Evolutionary conservation across 768 basidiomycete species (phyloP).

Genomic region (Hericium rajendrae): DNA sequence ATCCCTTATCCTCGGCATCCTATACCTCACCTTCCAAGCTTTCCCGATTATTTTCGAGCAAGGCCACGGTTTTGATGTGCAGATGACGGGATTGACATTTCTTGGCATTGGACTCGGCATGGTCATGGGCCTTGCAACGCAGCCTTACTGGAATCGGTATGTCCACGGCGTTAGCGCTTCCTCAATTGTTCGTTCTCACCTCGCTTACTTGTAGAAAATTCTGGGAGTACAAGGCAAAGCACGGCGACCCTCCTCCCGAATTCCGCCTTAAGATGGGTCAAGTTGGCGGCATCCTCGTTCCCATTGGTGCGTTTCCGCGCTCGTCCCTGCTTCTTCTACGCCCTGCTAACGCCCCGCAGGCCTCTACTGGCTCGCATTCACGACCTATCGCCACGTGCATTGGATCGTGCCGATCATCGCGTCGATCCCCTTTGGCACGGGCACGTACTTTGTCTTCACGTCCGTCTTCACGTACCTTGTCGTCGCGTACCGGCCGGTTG

Average conservation of each 20-base stretch:
- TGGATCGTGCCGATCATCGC: constrained; percentile 39
- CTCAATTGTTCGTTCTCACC: too few species aligned
- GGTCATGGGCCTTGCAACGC: constrained; percentile 26
- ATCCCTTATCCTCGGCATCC: constrained; percentile 31
- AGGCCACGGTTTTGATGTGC: constrained; percentile 43
- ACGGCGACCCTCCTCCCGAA: constrained; percentile 53
- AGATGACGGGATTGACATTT: constrained; percentile 41
- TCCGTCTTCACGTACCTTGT: constrained; percentile 56
- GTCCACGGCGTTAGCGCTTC: not conserved
- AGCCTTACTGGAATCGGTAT: constrained; percentile 38
- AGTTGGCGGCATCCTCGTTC: constrained; percentile 54
- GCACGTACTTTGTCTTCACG: constrained; percentile 56
- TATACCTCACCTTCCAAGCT: constrained; percentile 48
- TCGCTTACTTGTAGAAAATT: constrained; percentile 23
- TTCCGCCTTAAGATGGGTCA: constrained; percentile 55
- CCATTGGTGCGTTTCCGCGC: constrained; percentile 33
- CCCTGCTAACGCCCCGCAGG: constrained; percentile 15
- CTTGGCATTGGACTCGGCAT: constrained; percentile 45
- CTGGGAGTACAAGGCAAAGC: constrained; percentile 25
- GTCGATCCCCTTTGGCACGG: constrained; percentile 41
- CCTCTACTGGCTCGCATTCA: constrained; percentile 49
- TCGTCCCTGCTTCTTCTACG: not conserved
- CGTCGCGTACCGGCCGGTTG: constrained; percentile 39
- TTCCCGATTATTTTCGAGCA: constrained; percentile 41
- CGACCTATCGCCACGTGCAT: constrained; percentile 36